A percentile compares a stretch with the other conserved stretches of the same genome.
Evolutionary conservation across 306 rosid species (phyloP).

Genomic region (Senna tora): DNA sequence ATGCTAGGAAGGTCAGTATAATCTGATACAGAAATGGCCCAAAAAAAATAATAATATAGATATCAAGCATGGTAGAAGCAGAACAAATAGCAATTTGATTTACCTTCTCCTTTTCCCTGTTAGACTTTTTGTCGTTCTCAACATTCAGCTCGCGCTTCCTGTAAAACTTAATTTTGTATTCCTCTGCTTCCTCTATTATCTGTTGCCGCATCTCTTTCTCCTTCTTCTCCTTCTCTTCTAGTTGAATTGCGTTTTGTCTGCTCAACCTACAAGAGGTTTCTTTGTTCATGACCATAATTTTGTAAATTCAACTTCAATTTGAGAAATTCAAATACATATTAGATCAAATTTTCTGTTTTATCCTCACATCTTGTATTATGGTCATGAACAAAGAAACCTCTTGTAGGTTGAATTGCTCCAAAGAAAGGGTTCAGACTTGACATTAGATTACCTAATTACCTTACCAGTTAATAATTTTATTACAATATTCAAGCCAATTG

Average conservation of each 20-base stretch:
- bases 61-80: background rate
- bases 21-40: background rate
- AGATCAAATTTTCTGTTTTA: too few relatives aligned
- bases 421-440: too few relatives aligned
- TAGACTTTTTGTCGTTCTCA: slow-evolving; percentile 72
- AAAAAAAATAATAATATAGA: background rate
- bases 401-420: too few relatives aligned
- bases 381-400: too few relatives aligned
- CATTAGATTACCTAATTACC: too few relatives aligned
- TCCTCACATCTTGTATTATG: too few relatives aligned
- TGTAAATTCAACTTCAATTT: too few relatives aligned
- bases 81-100: background rate
- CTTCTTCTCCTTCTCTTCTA: slow-evolving; percentile 89
- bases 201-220: slow-evolving; percentile 85
- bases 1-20: background rate
- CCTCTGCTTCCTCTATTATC: slow-evolving; percentile 96
- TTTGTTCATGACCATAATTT: too few relatives aligned
- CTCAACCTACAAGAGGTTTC: too few relatives aligned
- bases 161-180: slow-evolving; percentile 73
- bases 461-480: too few relatives aligned
- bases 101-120: slow-evolving; percentile 98
- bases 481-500: too few relatives aligned
- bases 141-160: slow-evolving; percentile 88
- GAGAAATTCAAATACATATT: too few relatives aligned
- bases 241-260: slow-evolving; percentile 82